These are phyloP conservation scores for Phytomonas sp. DNA, from an alignment of 208 protist genomes.

Conservation along the genomic window DNA sequence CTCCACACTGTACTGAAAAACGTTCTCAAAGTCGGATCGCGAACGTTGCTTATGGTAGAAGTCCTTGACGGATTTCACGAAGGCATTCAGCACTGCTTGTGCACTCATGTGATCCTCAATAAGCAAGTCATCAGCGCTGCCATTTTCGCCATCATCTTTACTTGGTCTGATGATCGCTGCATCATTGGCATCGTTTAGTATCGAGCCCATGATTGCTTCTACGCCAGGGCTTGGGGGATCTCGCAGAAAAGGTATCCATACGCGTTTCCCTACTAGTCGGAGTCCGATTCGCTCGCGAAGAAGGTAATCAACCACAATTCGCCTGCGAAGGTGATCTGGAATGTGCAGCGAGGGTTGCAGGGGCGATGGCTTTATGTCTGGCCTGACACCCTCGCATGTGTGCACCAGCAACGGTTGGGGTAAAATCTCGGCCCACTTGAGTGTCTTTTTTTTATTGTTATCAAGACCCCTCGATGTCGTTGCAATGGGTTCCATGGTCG, in stretches of 20 bases:
- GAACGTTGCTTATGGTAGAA: slow-evolving; percentile 40
- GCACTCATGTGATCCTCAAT: slow-evolving; percentile 26
- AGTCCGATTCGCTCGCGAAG: slow-evolving; percentile 37
- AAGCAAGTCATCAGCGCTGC: slow-evolving; percentile 8
- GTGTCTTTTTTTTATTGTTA: not conserved
- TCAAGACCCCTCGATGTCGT: not conserved
- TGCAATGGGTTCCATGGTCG: not conserved
- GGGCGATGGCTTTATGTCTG: slow-evolving; percentile 19
- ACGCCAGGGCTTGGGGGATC: not conserved
- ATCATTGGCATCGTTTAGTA: not conserved
- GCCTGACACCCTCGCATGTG: not conserved
- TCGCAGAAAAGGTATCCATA: not conserved
- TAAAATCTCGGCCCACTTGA: not conserved
- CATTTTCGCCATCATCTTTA: not conserved
- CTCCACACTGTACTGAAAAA: slow-evolving; percentile 51
- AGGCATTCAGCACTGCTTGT: slow-evolving; percentile 36
- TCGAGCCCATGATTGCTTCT: not conserved
- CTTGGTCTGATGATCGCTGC: not conserved
- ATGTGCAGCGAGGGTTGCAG: slow-evolving; percentile 62
- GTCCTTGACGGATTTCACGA: slow-evolving; percentile 31
- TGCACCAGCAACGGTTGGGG: not conserved
- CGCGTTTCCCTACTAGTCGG: slow-evolving; percentile 30
- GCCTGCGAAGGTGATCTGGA: slow-evolving; percentile 36
- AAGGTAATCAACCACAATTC: slow-evolving; percentile 56
- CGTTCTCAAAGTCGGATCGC: slow-evolving; percentile 44